Evolutionary conservation across 1,284 basidiomycete genomes (phyloP), one percentile per base, ranked within the genome.

Genomic region (Melampsora americana): DNA sequence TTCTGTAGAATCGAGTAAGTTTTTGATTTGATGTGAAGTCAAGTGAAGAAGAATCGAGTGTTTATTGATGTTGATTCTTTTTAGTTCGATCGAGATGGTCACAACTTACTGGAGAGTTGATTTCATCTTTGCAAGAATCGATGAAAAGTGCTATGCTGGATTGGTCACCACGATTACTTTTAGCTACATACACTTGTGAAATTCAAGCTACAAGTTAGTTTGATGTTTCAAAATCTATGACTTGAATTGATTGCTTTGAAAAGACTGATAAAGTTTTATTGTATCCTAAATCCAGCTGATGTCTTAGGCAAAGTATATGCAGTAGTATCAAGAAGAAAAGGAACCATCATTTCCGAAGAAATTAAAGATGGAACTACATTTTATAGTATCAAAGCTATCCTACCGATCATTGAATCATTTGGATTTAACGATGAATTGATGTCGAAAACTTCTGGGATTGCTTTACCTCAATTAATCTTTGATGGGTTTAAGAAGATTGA

Each of bases 161-260:
- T 83, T 99, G 96, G 96, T 96, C 93, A 9, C 96, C 96, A 20
- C 87, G 96, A 59, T 87, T 99, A 79, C 93, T 96, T 89, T 86
- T 99, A 73, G 96, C 96, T 0, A 98, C 98, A 93, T 99, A 99
- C 84, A 90, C 91, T 6, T 99, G 96, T 84, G 95, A 99, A 82
- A 98, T 99, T 78, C 96, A 98, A 85, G 93, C 95, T 0, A 94
- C 95, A 11, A 93, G 94, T 95, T 82, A 83, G 91, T 77, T 86
- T n/a, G 16, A 3, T 66, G 39, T 62, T 70, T 18, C 46, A 48
- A 26, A 16, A 20, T 30, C 28, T 5, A 28, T 59, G 53, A 59
- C 12, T 26, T 5, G 1, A 35, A 35, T 59, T 12, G 20, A 20
- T 39, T 30, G n/a, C 6, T 16, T 30, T 4, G 5, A 1, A 18